Percentiles rank a stretch among this genome's conserved stretches.
phyloP scores from a whole-genome alignment of 2,329 filamentous ascomycete genomes.

The Rhinocladiella mackenziei region DNA sequence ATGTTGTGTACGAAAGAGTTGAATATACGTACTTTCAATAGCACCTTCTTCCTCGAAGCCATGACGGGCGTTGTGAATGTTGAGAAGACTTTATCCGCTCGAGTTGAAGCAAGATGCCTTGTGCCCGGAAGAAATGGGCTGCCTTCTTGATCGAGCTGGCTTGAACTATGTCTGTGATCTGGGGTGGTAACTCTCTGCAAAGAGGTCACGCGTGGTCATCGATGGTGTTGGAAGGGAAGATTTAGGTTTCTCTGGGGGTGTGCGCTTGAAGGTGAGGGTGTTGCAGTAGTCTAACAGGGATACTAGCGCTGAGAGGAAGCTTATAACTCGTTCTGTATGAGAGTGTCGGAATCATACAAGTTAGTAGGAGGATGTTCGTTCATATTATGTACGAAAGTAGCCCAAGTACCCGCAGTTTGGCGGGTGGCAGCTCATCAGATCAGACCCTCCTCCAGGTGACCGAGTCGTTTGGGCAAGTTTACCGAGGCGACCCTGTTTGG shows the following conservation, averaged over 20 bases:
- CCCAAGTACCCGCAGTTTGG: not conserved
- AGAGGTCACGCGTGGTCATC: conserved; percentile 8
- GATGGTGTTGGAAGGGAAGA: not conserved
- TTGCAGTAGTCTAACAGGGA: not conserved
- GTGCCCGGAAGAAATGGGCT: not conserved
- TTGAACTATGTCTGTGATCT: conserved; percentile 3
- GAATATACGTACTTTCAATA: conserved; percentile 66
- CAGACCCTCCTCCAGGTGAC: too few species aligned
- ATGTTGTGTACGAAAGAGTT: conserved; percentile 9
- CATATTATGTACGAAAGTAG: not conserved
- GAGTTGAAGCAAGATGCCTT: not conserved
- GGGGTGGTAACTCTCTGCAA: too few species aligned
- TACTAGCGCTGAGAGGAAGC: not conserved
- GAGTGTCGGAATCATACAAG: conserved; percentile 1
- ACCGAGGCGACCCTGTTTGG: not conserved
- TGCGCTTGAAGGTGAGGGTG: not conserved
- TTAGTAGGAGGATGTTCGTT: not conserved
- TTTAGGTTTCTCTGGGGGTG: not conserved
- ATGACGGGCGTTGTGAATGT: conserved; percentile 45
- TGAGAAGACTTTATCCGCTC: not conserved
- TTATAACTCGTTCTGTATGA: not conserved
- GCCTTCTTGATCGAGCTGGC: conserved; percentile 1
- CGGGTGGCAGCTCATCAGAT: too few species aligned
- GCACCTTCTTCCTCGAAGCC: conserved; percentile 83
- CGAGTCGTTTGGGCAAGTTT: too few species aligned